phyloP scores from a whole-genome alignment of 345 rosid genomes.

The Hibiscus trionum region DNA sequence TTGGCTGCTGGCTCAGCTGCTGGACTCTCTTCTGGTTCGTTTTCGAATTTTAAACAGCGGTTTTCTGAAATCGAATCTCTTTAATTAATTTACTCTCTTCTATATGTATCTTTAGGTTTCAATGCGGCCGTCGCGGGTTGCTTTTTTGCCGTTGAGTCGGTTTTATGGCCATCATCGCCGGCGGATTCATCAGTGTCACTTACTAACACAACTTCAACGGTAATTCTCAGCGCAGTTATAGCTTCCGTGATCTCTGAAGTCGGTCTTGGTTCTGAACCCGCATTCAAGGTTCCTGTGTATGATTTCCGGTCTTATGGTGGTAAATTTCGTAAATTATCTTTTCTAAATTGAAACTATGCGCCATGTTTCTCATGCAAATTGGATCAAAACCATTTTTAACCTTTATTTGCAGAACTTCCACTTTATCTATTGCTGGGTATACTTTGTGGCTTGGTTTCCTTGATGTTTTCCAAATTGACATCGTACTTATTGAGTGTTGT shows the following conservation, averaged over 20 bases:
- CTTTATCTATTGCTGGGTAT: conserved; percentile 77
- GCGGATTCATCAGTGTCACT: conserved; percentile 49
- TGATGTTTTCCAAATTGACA: conserved; percentile 70
- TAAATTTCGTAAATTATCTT: conserved; percentile 20
- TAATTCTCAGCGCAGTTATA: conserved; percentile 79
- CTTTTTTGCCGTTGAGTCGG: conserved; percentile 88
- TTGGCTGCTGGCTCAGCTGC: conserved; percentile 92
- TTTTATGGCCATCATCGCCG: conserved; percentile 82
- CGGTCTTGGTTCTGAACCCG: conserved; percentile 83
- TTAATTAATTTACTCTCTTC: neutral
- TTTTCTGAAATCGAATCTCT: neutral
- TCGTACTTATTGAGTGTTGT: conserved; percentile 46
- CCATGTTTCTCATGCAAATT: conserved; percentile 9
- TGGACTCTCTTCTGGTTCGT: conserved; percentile 79
- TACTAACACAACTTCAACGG: conserved; percentile 77
- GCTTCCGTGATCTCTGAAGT: conserved; percentile 87
- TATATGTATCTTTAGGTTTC: conserved; percentile 47
- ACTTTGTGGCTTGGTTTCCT: conserved; percentile 69
- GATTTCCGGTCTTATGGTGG: conserved; percentile 88
- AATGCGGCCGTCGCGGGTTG: conserved; percentile 98
- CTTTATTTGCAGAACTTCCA: conserved; percentile 69
- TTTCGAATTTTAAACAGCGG: neutral
- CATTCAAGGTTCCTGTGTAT: conserved; percentile 82
- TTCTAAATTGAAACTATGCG: neutral
- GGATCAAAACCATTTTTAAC: neutral